Base-by-base conservation (phyloP, 2,329 filamentous ascomycete species). In the Aspergillus latus region DNA sequence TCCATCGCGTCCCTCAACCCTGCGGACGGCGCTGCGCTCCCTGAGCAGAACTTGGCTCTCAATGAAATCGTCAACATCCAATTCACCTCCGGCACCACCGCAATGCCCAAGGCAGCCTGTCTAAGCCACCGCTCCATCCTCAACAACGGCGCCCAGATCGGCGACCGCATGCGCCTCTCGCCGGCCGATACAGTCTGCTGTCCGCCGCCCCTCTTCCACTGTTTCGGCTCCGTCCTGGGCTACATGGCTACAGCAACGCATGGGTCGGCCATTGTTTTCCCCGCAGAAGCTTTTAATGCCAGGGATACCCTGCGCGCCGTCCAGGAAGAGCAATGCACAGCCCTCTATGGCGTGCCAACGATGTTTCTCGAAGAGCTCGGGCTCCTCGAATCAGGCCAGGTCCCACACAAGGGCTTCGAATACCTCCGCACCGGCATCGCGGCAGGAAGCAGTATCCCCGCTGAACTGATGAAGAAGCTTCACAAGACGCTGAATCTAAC, bases 21-120 rank as follows among this genome's bases (percentile, higher is more conserved):
- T 4, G 70, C 69, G n/a, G 66, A 73, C 54, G 67, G 67, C 47
- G 59, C 56, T 47, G 57, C 72, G 59, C 54, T 89, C 75, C 65
- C 74, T 67, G 59, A 78, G 73, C 70, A 78, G 69, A 9, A 64
- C 65, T n/a, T 39, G 30, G 72, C 26, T 73, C 78, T 88, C 79
- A 85, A 83, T 59, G 93, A 97, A 49, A 85, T 88, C 2, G 87
- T 95, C 63, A 97, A 97, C 70, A 96, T 97, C 62, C 93, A 97
- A 72, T 97, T 97, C 77, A 99, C 94, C 0, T 93, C 88, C 0
- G 94, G 93, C n/a, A 97, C 94, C 0, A 97, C 94, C 0, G 90
- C 89, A 0, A 80, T 84, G 67, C 93, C 92, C 21, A 97, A 97
- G 76, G 94, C 94, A 0, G 93, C 93, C 1, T 95, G 92, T 77